Conservation (phyloP, 106 monocot species). For the Ottelia alismoides region DNA sequence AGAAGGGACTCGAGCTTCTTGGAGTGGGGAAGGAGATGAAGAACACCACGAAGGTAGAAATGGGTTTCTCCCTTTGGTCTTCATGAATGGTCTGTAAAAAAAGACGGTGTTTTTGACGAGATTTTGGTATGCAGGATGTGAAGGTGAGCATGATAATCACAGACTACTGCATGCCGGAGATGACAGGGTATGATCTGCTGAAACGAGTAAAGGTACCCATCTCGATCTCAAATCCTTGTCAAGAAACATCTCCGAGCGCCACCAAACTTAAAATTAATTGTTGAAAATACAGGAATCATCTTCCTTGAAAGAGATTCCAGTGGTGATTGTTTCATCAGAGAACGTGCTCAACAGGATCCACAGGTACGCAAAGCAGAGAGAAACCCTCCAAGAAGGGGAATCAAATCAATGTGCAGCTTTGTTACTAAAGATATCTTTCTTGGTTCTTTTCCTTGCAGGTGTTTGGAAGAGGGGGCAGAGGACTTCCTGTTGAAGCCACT, state of each 20-base stretch:
- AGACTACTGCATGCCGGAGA: conserved; percentile 82
- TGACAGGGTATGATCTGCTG: conserved; percentile 75
- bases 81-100: conserved; percentile 2
- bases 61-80: too few species aligned
- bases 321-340: conserved; percentile 81
- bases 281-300: conserved; percentile 59
- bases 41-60: too few species aligned
- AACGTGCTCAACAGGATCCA: conserved; percentile 50
- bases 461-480: conserved; percentile 60
- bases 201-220: conserved; percentile 64
- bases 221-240: too few species aligned
- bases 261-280: too few species aligned
- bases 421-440: neutral
- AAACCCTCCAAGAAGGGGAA: too few species aligned
- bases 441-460: conserved; percentile 14
- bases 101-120: neutral
- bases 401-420: too few species aligned
- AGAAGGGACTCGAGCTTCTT: conserved; percentile 43
- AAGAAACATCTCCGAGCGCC: too few species aligned
- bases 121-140: conserved; percentile 24
- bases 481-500: conserved; percentile 74
- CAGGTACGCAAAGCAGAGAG: too few species aligned
- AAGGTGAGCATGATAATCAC: conserved; percentile 81
- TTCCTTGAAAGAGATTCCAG: conserved; percentile 48
- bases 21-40: too few species aligned